Percentiles rank a stretch among this genome's conserved stretches.
Conservation (phyloP, 2,329 filamentous ascomycete genomes). For the Hysterium pulicare region DNA sequence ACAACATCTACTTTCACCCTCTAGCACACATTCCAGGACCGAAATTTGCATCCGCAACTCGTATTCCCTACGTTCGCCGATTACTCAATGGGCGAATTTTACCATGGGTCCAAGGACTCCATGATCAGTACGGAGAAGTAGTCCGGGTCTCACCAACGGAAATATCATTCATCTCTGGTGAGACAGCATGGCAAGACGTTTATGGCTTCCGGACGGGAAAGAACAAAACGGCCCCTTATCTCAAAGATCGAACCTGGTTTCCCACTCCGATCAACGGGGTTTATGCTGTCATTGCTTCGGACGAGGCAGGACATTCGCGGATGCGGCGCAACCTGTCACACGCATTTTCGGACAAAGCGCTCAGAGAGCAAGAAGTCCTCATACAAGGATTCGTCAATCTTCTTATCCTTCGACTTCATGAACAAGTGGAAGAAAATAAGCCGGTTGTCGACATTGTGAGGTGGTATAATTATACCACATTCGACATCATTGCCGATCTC, state of each 20-base stretch:
- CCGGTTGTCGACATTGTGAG: conserved; percentile 21
- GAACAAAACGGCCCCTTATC: conserved; percentile 31
- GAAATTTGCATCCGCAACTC: conserved; percentile 26
- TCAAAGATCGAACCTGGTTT: conserved; percentile 39
- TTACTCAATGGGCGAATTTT: conserved; percentile 24
- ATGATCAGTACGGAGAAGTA: conserved; percentile 42
- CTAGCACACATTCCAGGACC: conserved; percentile 45
- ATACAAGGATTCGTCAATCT: conserved; percentile 40
- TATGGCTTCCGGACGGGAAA: conserved; percentile 40
- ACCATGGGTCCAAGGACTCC: conserved; percentile 26
- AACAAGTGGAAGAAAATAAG: conserved; percentile 10
- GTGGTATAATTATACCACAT: conserved; percentile 26
- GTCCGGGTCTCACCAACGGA: conserved; percentile 43
- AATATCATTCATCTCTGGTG: conserved; percentile 42
- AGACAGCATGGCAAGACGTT: conserved; percentile 44
- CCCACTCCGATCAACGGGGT: conserved; percentile 26
- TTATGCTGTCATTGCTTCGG: conserved; percentile 22
- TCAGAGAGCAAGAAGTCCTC: conserved; percentile 40
- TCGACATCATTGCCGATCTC: conserved; percentile 31
- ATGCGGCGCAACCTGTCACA: conserved; percentile 38
- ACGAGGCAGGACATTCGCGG: conserved; percentile 31
- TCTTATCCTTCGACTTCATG: conserved; percentile 32
- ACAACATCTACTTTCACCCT: conserved; percentile 44
- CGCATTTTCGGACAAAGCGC: conserved; percentile 42
- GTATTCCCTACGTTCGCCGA: conserved; percentile 29